phyloP scores from a whole-genome alignment of 768 basidiomycete genomes.

The Suillus alpinus region DNA sequence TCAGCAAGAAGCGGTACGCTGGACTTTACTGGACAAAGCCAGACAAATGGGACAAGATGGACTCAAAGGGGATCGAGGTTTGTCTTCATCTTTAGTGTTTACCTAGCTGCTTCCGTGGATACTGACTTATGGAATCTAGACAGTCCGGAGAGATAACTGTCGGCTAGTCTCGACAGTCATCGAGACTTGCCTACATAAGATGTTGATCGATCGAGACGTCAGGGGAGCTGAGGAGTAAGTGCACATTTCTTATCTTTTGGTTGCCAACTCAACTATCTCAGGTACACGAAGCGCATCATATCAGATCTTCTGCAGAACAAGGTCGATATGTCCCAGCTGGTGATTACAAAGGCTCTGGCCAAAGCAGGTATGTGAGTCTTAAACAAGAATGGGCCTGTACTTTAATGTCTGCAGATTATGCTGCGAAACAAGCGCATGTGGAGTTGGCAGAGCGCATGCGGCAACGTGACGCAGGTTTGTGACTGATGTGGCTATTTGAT shows the following conservation, averaged over 20 bases:
- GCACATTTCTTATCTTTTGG: background rate
- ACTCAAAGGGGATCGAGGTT: constrained; percentile 98
- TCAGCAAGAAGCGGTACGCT: constrained; percentile 98
- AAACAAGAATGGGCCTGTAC: background rate
- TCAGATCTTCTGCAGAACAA: constrained; percentile 94
- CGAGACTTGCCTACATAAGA: constrained; percentile 95
- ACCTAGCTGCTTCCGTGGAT: background rate
- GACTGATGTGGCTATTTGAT: background rate
- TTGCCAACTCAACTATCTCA: constrained; percentile 31
- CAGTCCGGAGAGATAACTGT: constrained; percentile 97
- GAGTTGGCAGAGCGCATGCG: constrained; percentile 96
- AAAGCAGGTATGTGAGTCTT: constrained; percentile 61
- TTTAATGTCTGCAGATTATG: constrained; percentile 62
- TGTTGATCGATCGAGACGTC: constrained; percentile 94
- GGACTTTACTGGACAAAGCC: constrained; percentile 96
- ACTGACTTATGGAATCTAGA: constrained; percentile 46
- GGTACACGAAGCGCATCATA: constrained; percentile 92
- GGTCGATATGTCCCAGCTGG: constrained; percentile 97
- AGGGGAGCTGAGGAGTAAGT: constrained; percentile 88
- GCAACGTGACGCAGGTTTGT: constrained; percentile 84
- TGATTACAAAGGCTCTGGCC: constrained; percentile 95
- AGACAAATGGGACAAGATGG: constrained; percentile 99
- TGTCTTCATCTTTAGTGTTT: constrained; percentile 14
- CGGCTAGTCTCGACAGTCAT: constrained; percentile 98
- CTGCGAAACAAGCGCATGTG: constrained; percentile 93